These are phyloP conservation scores for Flaveria robusta DNA, from an alignment of 129 eudicot species.

Conservation along the genomic window DNA sequence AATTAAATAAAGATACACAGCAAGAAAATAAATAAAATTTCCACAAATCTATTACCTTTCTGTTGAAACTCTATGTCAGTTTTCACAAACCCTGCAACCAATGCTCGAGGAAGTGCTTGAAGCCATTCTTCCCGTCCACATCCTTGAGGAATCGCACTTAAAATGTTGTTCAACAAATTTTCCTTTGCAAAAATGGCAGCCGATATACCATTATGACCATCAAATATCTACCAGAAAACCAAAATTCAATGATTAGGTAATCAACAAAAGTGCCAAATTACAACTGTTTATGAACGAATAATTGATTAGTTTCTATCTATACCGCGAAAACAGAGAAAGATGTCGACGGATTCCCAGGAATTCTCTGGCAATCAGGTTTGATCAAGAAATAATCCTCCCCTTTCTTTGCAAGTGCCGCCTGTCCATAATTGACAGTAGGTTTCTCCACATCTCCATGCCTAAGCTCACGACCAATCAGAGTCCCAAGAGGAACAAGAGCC, in stretches of 20 bases:
- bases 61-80: slow-evolving; percentile 98
- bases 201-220: slow-evolving; percentile 97
- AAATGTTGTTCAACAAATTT: slow-evolving; percentile 78
- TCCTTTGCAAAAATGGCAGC: slow-evolving; percentile 97
- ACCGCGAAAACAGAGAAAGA: slow-evolving; percentile 92
- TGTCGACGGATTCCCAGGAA: slow-evolving; percentile 60
- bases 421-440: slow-evolving; percentile 78
- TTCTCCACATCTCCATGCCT: slow-evolving; percentile 76
- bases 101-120: slow-evolving; percentile 88
- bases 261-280: background rate
- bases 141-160: slow-evolving; percentile 85
- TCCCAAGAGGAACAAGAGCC: slow-evolving; percentile 81
- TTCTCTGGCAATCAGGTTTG: slow-evolving; percentile 76
- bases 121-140: slow-evolving; percentile 96
- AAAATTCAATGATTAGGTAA: background rate
- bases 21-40: background rate
- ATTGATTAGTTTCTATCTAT: slow-evolving; percentile 8
- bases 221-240: slow-evolving; percentile 66
- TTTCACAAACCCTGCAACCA: slow-evolving; percentile 98
- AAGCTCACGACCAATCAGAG: slow-evolving; percentile 81
- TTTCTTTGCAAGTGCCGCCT: slow-evolving; percentile 91
- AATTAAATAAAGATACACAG: background rate
- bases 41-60: slow-evolving; percentile 53
- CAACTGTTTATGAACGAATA: background rate
- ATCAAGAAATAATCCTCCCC: slow-evolving; percentile 92